Evolutionary conservation across 805 yeast species (phyloP), one percentile per base, ranked within the genome.

Genomic region (Kodamaea hsintzibuensis): DNA sequence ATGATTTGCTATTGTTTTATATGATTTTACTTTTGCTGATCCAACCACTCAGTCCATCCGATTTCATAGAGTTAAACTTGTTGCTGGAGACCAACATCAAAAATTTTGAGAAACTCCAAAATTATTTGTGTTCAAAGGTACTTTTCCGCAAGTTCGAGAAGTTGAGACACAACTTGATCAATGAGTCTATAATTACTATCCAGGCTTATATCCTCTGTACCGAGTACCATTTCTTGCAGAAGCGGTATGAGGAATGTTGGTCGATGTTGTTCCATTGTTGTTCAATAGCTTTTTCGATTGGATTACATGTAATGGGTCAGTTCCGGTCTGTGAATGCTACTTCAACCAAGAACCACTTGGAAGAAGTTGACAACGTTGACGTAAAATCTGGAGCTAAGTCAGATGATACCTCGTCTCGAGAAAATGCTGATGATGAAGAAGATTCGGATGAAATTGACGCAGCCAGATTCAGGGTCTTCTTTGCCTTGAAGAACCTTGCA

Each of bases 211-310:
- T 80, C 7, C 66, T 81, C 48, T 81, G 81, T 56, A 76, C 82
- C 19, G 84, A 80, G 59, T 80, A 78, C 70, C 71, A 77, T 50
- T 80, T 79, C 55, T 73, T 71, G 49, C 76, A 78, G 57, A 80
- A 77, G 53, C 73, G 74, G 47, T 79, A 78, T 57, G 85, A 81
- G 59, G 78, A 78, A 55, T 69, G 80, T 52, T 81, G 85, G 85
- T 73, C 76, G 18, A 71, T 76, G 68, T 65, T 81, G 67, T 81
- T 80, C 57, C 80, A 76, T 55, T 65, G 77, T 18, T 80, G 81
- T 42, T 71, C 82, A 14, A 73, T 77, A 17, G 81, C 83, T 0
- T 81, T 77, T 60, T 72, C 83, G 0, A 70, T 81, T 51, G 85
- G 84, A 0, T 62, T 81, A 16, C 84, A 81, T 62, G 83, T 81